Conservation (phyloP, 1,139 yeast species). For the Tardiomyces depauwii region DNA sequence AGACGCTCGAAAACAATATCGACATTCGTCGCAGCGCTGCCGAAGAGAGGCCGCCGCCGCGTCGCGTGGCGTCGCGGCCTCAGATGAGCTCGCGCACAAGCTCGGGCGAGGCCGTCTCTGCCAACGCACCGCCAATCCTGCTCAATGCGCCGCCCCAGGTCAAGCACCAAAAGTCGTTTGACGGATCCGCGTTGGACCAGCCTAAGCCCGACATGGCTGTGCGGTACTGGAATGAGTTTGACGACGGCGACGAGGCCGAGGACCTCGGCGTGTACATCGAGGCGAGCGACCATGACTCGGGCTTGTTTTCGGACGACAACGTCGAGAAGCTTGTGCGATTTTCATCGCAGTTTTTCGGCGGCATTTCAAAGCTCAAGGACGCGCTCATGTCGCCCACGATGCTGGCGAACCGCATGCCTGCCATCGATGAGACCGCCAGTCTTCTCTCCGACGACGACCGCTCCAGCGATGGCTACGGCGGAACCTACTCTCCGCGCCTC, state of each 20-base stretch:
- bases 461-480: background rate
- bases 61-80: background rate
- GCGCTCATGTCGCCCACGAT: constrained; percentile 1
- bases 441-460: background rate
- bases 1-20: constrained; percentile 19
- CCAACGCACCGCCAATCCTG: constrained; percentile 9
- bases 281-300: constrained; percentile 20
- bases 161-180: constrained; percentile 1
- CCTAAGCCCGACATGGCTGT: constrained; percentile 16
- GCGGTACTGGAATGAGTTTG: constrained; percentile 66
- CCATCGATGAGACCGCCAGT: constrained; percentile 6
- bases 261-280: constrained; percentile 23
- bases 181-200: constrained; percentile 1
- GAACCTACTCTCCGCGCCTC: background rate
- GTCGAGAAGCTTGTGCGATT: constrained; percentile 12
- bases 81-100: background rate
- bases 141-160: constrained; percentile 9
- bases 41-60: background rate
- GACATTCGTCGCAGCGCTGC: constrained; percentile 24
- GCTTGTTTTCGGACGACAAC: background rate
- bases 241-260: constrained; percentile 30
- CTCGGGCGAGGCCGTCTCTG: background rate
- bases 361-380: constrained; percentile 7
- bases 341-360: constrained; percentile 13
- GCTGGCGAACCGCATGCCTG: background rate